Base-by-base conservation (phyloP, 1,139 yeast genomes). In the Kodamaea anthophila region DNA sequence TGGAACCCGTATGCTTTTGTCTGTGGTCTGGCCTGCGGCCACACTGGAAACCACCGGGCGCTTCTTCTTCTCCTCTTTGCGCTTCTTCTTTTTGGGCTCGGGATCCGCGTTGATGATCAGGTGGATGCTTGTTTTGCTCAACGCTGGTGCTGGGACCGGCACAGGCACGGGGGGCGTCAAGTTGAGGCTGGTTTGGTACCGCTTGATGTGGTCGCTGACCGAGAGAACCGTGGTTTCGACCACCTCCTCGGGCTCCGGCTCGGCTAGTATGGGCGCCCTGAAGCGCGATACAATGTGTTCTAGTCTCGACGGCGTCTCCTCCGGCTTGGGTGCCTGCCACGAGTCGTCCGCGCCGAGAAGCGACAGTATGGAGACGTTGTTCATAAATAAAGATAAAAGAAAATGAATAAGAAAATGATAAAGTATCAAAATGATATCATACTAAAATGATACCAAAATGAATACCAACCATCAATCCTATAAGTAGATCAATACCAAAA, bases 41-140 rank as follows among this genome's bases (percentile, higher is more conserved):
- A 41, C 29, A 42, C 43, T 3, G 3, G 20, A n/a, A 4, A 18
- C 15, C 13, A 43, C 34, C 13, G 30, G 39, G 30, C 13, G 29
- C 31, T 24, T 34, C 28, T 30, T 38, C 19, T 15, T 28, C 9
- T 39, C 21, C 5, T 40, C 37, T 20, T 39, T 22, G 13, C 30
- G 26, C 5, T 30, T 24, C 13, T 28, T n/a, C 18, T 34, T 32
- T 5, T 13, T 14, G 7, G 31, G 31, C 8, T 26, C 11, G 2
- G 32, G 13, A 20, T 42, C 43, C 5, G 41, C 40, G 38, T 62
- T 61, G 32, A 61, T 62, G 20, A 62, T 57, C 11, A 65, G 57
- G 34, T 53, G 58, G 18, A 62, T 61, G 7, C 66, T 58, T 0
- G 69, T 53, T 36, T 54, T 58, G 35, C 54, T 55, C 19, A 27